Base-by-base conservation (phyloP, 257 asterid species). In the Solanum habrochaites region DNA sequence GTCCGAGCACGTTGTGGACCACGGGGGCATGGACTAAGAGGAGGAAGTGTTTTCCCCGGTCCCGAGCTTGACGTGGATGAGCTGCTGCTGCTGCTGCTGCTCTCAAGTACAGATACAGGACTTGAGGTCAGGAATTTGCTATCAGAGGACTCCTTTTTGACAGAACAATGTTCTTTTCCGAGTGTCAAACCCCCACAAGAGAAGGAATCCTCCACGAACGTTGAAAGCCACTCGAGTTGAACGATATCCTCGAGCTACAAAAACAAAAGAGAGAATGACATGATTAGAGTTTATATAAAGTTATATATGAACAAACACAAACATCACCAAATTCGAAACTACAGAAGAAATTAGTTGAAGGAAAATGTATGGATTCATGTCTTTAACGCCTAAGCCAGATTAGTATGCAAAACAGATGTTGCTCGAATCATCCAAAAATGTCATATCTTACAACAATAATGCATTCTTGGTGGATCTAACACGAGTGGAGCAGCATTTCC, bases 1-100 rank as follows among this genome's bases (percentile, higher is more conserved):
- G 94, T 94, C 12, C 98, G 94, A 3, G 99, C 99, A 32, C 98
- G 94, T 40, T 96, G 99, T 5, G 96, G 85, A 25, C 95, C 98
- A 4, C 92, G 93, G 7, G 90, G 92, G 66, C 67, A 87, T 8
- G 93, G 91, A 88, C 92, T 86, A 37, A 93, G 93, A 16, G 85
- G 85, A 31, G 94, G 96, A 72, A 91, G 23, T 8, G 43, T 23
- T 23, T 91, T 88, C 90, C 91, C 94, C 0, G 78, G 94, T 2
- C 87, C 89, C 6, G 94, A 93, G 88, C 87, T 86, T 12, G 92
- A 92, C 12, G 85, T 29, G 87, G 88, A 86, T 88, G 83, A 86
- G 77, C 93, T 91, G 89, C 83, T 75, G 35, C 82, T 74, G 91
- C 92, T 90, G 87, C 89, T 93, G 87, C 94, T 95, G 83, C 98